Evolutionary conservation across 441 rosid genomes (phyloP).

Genomic region (Populus hybrid): DNA sequence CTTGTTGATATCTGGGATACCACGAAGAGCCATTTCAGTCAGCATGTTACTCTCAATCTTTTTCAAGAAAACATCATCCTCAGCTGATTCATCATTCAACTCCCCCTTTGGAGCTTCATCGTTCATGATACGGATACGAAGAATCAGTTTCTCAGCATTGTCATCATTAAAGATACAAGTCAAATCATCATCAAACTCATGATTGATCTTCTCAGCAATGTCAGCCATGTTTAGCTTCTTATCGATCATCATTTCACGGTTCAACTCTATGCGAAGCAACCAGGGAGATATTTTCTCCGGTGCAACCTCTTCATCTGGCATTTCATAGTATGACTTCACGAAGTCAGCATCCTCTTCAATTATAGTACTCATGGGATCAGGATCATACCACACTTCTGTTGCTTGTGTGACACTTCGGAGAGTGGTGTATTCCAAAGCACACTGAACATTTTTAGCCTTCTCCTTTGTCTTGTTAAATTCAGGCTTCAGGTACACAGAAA

Average conservation of each 20-base stretch:
- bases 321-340: constrained; percentile 92
- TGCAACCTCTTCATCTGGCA: constrained; percentile 98
- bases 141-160: constrained; percentile 89
- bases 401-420: constrained; percentile 96
- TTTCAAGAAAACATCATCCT: constrained; percentile 96
- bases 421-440: constrained; percentile 97
- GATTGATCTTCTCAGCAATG: constrained; percentile 96
- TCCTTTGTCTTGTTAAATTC: constrained; percentile 85
- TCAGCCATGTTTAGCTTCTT: constrained; percentile 98
- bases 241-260: constrained; percentile 99
- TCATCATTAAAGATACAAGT: constrained; percentile 98
- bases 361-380: constrained; percentile 88
- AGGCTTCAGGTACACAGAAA: constrained; percentile 73
- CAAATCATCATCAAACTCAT: constrained; percentile 90
- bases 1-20: constrained; percentile 95
- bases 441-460: constrained; percentile 92
- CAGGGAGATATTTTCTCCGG: constrained; percentile 96
- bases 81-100: constrained; percentile 82
- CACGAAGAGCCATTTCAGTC: constrained; percentile 98
- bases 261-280: constrained; percentile 95
- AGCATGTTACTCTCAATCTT: constrained; percentile 99
- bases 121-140: constrained; percentile 96
- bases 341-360: constrained; percentile 93
- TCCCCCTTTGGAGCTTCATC: constrained; percentile 97
- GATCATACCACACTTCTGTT: constrained; percentile 99